Conservation (phyloP, 1,284 basidiomycete genomes). For the Cutaneotrichosporon arboriforme region DNA sequence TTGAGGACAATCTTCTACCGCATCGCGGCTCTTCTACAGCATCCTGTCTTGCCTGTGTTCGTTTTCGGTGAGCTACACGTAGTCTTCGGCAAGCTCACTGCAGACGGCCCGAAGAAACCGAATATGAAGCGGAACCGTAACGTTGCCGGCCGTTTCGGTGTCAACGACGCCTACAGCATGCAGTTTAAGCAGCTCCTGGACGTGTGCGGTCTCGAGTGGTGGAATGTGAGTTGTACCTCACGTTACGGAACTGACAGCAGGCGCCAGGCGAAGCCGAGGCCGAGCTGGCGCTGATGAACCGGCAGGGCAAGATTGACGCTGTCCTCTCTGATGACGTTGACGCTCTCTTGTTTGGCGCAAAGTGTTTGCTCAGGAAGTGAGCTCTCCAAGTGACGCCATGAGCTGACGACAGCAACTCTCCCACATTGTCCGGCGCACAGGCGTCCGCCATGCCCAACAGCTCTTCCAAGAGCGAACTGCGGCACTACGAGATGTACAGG, state of each 20-base stretch:
- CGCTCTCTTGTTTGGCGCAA: constrained; percentile 82
- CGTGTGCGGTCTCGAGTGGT: constrained; percentile 82
- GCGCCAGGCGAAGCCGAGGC: constrained; percentile 96
- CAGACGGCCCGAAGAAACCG: constrained; percentile 75
- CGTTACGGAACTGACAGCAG: constrained; percentile 38
- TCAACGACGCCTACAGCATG: constrained; percentile 50
- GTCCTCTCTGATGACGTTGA: constrained; percentile 92
- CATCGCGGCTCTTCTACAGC: constrained; percentile 61
- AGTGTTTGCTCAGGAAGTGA: constrained; percentile 70
- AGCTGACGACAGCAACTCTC: constrained; percentile 57
- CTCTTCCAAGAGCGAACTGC: constrained; percentile 50
- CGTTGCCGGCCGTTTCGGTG: constrained; percentile 48
- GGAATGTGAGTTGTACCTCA: constrained; percentile 58
- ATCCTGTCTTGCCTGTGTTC: constrained; percentile 80
- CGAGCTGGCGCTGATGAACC: constrained; percentile 81
- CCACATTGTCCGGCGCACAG: constrained; percentile 58
- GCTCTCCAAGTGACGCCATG: constrained; percentile 10
- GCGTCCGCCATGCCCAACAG: constrained; percentile 12
- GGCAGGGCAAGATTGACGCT: constrained; percentile 75
- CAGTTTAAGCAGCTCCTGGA: constrained; percentile 76
- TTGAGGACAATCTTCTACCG: constrained; percentile 54
- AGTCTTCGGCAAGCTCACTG: not conserved
- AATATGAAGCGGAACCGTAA: constrained; percentile 67
- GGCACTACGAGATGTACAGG: constrained; percentile 65
- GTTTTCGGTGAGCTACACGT: constrained; percentile 60